A percentile compares a stretch with the other conserved stretches of the same genome.
phyloP scores from a whole-genome alignment of 2,329 filamentous ascomycete genomes.

The Dactylella cylindrospora region DNA sequence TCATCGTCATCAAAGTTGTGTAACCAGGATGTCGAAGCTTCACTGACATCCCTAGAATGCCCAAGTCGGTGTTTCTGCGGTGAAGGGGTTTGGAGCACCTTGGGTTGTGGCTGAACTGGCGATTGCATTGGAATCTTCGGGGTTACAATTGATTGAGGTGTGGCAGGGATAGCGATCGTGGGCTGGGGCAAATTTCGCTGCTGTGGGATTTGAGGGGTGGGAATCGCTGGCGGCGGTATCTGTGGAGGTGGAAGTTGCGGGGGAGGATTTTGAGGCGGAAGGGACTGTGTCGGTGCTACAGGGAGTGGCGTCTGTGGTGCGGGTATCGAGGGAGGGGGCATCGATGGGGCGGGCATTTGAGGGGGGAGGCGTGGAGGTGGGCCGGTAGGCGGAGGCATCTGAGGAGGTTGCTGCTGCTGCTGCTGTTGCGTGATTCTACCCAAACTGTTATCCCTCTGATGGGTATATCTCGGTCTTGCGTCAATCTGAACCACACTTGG shows the following conservation, averaged over 20 bases:
- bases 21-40: conserved; percentile 87
- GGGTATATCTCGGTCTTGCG: conserved; percentile 24
- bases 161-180: conserved; percentile 3
- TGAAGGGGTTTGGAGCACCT: conserved; percentile 32
- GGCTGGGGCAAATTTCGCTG: conserved; percentile 25
- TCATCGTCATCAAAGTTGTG: conserved; percentile 91
- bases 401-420: conserved; percentile 1
- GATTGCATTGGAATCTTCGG: conserved; percentile 2
- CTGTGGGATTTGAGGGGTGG: conserved; percentile 15
- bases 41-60: conserved; percentile 57
- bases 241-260: conserved; percentile 33
- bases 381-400: conserved; percentile 13
- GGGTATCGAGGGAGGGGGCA: conserved; percentile 15
- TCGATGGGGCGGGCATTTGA: conserved; percentile 38
- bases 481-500: conserved; percentile 34
- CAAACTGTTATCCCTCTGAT: conserved; percentile 28
- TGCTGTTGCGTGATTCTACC: conserved; percentile 12
- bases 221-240: conserved; percentile 32
- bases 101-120: conserved; percentile 26
- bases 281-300: neutral
- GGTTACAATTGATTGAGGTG: conserved; percentile 17
- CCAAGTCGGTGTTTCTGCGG: conserved; percentile 40
- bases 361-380: conserved; percentile 20
- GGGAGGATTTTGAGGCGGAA: conserved; percentile 6
- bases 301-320: neutral